These are phyloP conservation scores for Collybiopsis luxurians DNA, from an alignment of 768 basidiomycete genomes.

Conservation along the genomic window DNA sequence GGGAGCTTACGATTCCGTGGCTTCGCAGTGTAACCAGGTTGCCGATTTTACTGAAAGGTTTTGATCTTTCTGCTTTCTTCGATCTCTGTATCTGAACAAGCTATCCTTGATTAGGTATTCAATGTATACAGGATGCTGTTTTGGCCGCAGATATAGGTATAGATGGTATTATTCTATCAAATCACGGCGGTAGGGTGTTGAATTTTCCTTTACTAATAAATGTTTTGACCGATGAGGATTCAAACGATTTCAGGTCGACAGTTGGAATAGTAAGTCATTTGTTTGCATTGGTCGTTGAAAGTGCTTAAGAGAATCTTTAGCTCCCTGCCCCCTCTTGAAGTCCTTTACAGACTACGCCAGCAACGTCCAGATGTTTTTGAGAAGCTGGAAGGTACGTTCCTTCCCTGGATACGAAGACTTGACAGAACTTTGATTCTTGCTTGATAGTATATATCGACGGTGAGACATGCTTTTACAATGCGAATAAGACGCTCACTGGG, in stretches of 20 bases:
- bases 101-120: constrained; percentile 36
- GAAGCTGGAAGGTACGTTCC: constrained; percentile 57
- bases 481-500: too few relatives aligned
- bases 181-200: constrained; percentile 76
- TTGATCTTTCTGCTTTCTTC: background rate
- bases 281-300: background rate
- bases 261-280: constrained; percentile 59
- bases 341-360: constrained; percentile 69
- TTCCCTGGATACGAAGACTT: background rate
- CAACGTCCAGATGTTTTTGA: constrained; percentile 74
- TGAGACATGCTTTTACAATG: constrained; percentile 18
- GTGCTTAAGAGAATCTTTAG: constrained; percentile 32
- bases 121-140: constrained; percentile 83
- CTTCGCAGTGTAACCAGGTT: constrained; percentile 64
- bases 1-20: constrained; percentile 80
- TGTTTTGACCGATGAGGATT: constrained; percentile 8
- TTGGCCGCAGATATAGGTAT: constrained; percentile 81
- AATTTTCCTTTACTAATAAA: background rate
- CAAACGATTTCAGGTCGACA: constrained; percentile 54
- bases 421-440: background rate
- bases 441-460: constrained; percentile 82
- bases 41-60: constrained; percentile 70
- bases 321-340: constrained; percentile 74
- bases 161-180: constrained; percentile 85
- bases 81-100: background rate